phyloP scores from a whole-genome alignment of 257 asterid genomes.

The Leptodermis oblonga region DNA sequence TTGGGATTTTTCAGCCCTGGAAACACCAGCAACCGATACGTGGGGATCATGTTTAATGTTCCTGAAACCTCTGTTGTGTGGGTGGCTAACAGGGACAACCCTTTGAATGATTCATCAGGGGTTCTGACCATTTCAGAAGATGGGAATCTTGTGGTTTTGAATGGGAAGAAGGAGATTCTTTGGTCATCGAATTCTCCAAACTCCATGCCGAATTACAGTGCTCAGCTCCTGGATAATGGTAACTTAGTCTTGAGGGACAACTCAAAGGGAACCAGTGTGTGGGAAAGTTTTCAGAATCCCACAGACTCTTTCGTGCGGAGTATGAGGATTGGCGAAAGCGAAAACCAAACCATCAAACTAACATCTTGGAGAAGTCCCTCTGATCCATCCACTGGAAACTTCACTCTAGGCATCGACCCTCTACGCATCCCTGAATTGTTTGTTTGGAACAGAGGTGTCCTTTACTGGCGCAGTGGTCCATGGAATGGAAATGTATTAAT shows the following conservation, averaged over 20 bases:
- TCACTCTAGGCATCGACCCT: slow-evolving; percentile 26
- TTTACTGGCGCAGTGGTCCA: slow-evolving; percentile 37
- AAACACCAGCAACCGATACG: slow-evolving; percentile 19
- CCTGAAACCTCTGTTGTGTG: slow-evolving; percentile 27
- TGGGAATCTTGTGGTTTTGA: slow-evolving; percentile 34
- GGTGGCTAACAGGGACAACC: slow-evolving; percentile 51
- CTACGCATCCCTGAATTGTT: slow-evolving; percentile 29
- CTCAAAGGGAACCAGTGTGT: slow-evolving; percentile 17
- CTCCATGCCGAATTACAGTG: slow-evolving; percentile 19
- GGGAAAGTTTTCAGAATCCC: slow-evolving; percentile 46
- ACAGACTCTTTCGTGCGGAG: slow-evolving; percentile 28
- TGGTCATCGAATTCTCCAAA: slow-evolving; percentile 39
- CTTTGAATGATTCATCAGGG: slow-evolving; percentile 33
- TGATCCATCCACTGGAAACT: slow-evolving; percentile 45
- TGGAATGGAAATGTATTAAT: slow-evolving; percentile 24
- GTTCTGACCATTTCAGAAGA: slow-evolving; percentile 26
- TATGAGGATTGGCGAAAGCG: slow-evolving; percentile 28
- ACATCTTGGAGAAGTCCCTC: slow-evolving; percentile 34
- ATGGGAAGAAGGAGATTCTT: slow-evolving; percentile 18
- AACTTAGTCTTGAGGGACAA: slow-evolving; percentile 34
- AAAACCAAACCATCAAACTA: slow-evolving; percentile 14
- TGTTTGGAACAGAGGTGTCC: slow-evolving; percentile 28
- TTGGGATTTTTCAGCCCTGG: slow-evolving; percentile 27
- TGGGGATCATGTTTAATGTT: slow-evolving; percentile 21
- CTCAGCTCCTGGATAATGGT: slow-evolving; percentile 39